Evolutionary conservation across 2,329 filamentous ascomycete species (phyloP), one percentile per base, ranked within the genome.

Genomic region (Calonectria naviculata): DNA sequence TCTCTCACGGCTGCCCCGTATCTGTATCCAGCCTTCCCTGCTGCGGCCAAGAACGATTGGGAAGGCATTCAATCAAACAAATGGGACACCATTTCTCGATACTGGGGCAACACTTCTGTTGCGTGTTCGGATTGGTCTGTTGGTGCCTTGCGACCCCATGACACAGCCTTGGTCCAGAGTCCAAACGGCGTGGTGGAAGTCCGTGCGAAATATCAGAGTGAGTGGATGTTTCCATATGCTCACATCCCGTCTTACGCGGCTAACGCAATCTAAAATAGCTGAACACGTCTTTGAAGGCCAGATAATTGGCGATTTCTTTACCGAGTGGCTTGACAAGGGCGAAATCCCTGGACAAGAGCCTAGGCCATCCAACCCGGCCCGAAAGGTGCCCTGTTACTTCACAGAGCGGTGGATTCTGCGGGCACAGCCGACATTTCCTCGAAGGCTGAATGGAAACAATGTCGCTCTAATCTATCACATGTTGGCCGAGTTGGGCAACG

Each of bases 221-320:
- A 21, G 41, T 26, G 13, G 26, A 46, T n/a, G 15, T 62, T 47
- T 26, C 28, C 17, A n/a, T 26, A 24, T 17, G 34, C 24, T n/a
- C 42, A 34, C 26, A n/a, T 17, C 28, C 42, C n/a, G 36, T 21
- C 58, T 31, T n/a, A 13, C 9, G 34, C 58, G 21, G 15, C 21
- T 46, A 46, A 24, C 19, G 7, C 15, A 17, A 38, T 26, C 58
- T 24, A 21, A 42, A 36, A 61, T 19, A 65, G 62, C 62, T n/a
- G 46, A 65, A 28, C 62, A 65, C 21, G 62, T 52, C 9, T 65
- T 65, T 28, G 44, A 65, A 21, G 62, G 46, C 17, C 62, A 65
- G 46, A n/a, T 65, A 1, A 42, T 65, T 19, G 29, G 29, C 15
- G 62, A 65, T 42, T 65, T 65, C 13, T 65, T 65, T n/a, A 42